These are phyloP conservation scores for Silene vulgaris DNA, from an alignment of 179 eudicot genomes.

Conservation along the genomic window DNA sequence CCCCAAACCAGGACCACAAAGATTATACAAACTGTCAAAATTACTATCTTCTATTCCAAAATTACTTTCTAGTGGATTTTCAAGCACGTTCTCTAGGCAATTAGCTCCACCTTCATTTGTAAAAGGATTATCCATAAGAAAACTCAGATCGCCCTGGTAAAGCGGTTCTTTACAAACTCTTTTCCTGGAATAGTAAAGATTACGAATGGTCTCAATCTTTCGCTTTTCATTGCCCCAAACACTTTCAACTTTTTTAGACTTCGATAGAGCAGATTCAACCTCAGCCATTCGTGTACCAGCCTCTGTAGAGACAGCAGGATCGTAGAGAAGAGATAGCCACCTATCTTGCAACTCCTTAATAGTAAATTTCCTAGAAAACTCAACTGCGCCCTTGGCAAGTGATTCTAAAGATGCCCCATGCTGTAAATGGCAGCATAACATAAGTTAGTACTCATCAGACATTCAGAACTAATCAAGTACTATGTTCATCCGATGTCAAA, in stretches of 20 bases:
- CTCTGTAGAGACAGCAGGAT: conserved; percentile 47
- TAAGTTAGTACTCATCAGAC: neutral
- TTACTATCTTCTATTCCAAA: conserved; percentile 25
- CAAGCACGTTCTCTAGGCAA: conserved; percentile 17
- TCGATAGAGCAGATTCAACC: conserved; percentile 32
- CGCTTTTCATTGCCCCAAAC: conserved; percentile 36
- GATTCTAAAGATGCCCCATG: conserved; percentile 61
- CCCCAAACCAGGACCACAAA: conserved; percentile 22
- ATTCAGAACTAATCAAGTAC: neutral
- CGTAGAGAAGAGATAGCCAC: conserved; percentile 55
- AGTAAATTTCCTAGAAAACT: conserved; percentile 42
- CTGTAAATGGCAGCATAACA: conserved; percentile 23
- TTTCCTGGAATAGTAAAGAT: conserved; percentile 45
- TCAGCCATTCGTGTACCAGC: conserved; percentile 38
- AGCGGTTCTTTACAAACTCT: conserved; percentile 39
- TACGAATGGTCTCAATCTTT: conserved; percentile 44
- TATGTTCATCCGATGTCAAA: neutral
- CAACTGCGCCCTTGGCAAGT: conserved; percentile 61
- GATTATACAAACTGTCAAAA: conserved; percentile 23
- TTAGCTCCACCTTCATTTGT: conserved; percentile 17
- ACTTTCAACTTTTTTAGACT: conserved; percentile 25
- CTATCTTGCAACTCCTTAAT: conserved; percentile 45
- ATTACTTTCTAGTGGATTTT: conserved; percentile 24
- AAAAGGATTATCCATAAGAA: conserved; percentile 23
- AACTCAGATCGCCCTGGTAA: conserved; percentile 26